Evolutionary conservation across 352 stramenopile genomes (phyloP), one percentile per base, ranked within the genome.

Genomic region (Globisporangium canariense): DNA sequence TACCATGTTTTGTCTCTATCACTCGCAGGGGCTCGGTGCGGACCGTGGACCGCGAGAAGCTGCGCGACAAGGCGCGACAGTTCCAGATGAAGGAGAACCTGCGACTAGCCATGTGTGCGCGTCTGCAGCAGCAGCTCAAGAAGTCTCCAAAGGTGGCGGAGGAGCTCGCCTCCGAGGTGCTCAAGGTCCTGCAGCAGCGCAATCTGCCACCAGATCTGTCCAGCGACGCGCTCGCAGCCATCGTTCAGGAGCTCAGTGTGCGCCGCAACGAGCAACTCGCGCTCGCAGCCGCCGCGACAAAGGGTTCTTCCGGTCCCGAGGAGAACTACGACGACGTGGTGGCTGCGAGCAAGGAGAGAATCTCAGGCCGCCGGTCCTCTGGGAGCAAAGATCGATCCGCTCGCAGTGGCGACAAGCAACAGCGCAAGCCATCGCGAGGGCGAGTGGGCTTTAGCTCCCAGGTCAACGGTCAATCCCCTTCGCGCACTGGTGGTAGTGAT

Each of bases 51-150:
- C 80, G 77, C 32, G 82, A 90, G 51, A 77, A 81, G 53, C 77
- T 93, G 18, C 76, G 82, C 43, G 82, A 89, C 58, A 88, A 89
- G 46, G 84, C 82, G 28, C 73, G 77, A 4, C 70, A 79, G 49
- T 64, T 91, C 57, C 81, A 91, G 61, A 90, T 93, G 82, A 82
- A 85, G 22, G 83, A 91, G 43, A 87, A 79, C 30, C 67, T 88
- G 73, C 77, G 83, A 0, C 70, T 91, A 20, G 68, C 74, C 38
- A 78, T 93, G 68, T 93, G 84, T 52, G 79, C 77, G 9, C 84
- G 84, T 54, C 75, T 93, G 56, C 84, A 93, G 65, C 80, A 90
- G 58, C 77, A 80, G 62, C 71, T 86, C 40, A 78, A 78, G 20
- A 93, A 91, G 68, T 79, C 66, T 8, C 82, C 82, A 3, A 81